Conservation (phyloP, 2,329 filamentous ascomycete genomes). For the Colletotrichum karsti region DNA sequence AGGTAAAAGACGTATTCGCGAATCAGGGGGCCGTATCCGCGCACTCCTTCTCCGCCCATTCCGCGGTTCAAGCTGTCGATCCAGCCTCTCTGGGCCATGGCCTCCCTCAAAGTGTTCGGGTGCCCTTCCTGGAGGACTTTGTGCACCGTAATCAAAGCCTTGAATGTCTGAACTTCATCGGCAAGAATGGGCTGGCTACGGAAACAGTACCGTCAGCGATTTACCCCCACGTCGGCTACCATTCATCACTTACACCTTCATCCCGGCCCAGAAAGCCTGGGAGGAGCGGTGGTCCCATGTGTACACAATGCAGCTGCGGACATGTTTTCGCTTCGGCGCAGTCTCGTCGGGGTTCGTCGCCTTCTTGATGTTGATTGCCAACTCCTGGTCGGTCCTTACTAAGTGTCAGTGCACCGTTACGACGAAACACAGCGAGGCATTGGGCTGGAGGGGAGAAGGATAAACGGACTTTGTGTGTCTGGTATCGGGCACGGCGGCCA, state of each 20-base stretch:
- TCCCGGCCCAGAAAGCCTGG: conserved; percentile 93
- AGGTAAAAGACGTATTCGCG: conserved; percentile 97
- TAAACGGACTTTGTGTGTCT: conserved; percentile 30
- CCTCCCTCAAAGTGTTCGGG: conserved; percentile 85
- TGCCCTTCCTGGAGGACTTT: conserved; percentile 98
- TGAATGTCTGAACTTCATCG: conserved; percentile 99
- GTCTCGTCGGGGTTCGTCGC: conserved; percentile 75
- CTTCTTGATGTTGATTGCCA: conserved; percentile 76
- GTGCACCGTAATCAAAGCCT: conserved; percentile 95
- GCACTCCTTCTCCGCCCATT: conserved; percentile 82
- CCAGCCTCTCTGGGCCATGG: conserved; percentile 88
- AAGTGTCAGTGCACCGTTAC: conserved; percentile 18
- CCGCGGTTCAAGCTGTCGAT: conserved; percentile 91
- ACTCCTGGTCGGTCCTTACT: conserved; percentile 72
- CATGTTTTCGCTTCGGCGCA: conserved; percentile 86
- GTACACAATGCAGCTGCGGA: conserved; percentile 96
- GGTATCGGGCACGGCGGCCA: conserved; percentile 28
- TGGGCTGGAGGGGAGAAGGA: background rate
- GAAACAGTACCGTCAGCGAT: background rate
- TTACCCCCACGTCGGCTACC: background rate
- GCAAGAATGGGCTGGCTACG: conserved; percentile 94
- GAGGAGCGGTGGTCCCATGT: conserved; percentile 99
- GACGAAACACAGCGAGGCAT: background rate
- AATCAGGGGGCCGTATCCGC: conserved; percentile 92
- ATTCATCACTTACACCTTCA: conserved; percentile 83